These are phyloP conservation scores for Panaeolus cyanescens DNA, from an alignment of 768 basidiomycete species.

Conservation along the genomic window DNA sequence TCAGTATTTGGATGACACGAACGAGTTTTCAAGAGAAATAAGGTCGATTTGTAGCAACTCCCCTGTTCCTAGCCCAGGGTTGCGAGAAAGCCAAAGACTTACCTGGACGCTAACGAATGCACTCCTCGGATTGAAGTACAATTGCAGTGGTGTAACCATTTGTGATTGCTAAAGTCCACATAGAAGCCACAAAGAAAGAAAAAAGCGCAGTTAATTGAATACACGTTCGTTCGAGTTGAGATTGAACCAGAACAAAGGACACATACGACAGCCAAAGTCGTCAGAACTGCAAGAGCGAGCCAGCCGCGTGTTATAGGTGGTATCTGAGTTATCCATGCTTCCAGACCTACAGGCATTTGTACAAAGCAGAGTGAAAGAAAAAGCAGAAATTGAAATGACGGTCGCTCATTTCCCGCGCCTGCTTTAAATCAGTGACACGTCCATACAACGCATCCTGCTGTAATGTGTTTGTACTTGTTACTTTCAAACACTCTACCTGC, in stretches of 20 bases:
- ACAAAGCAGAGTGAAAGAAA: conserved; percentile 4
- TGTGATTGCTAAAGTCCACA: conserved; percentile 76
- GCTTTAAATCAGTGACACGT: not conserved
- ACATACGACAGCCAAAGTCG: conserved; percentile 87
- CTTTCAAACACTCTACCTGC: not conserved
- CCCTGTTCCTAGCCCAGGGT: not conserved
- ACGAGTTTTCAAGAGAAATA: not conserved
- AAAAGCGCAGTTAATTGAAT: not conserved
- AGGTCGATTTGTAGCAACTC: not conserved
- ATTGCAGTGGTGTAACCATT: conserved; percentile 84
- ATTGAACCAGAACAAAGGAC: not conserved
- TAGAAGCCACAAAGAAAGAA: not conserved
- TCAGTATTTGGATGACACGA: not conserved
- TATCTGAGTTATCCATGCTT: conserved; percentile 90
- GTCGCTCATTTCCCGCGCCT: not conserved
- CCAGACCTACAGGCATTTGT: conserved; percentile 79
- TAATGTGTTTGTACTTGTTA: not conserved
- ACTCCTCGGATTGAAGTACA: conserved; percentile 90
- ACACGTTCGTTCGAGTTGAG: not conserved
- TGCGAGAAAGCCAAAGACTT: conserved; percentile 16
- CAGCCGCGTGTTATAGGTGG: conserved; percentile 90
- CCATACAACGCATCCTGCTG: not conserved
- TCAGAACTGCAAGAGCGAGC: conserved; percentile 77
- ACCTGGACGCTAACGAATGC: conserved; percentile 84
- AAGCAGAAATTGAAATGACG: not conserved